A percentile compares a stretch with the other conserved stretches of the same genome.
These are phyloP conservation scores for Wolfiporia cocos DNA, from an alignment of 1,284 basidiomycete species.

Conservation along the genomic window DNA sequence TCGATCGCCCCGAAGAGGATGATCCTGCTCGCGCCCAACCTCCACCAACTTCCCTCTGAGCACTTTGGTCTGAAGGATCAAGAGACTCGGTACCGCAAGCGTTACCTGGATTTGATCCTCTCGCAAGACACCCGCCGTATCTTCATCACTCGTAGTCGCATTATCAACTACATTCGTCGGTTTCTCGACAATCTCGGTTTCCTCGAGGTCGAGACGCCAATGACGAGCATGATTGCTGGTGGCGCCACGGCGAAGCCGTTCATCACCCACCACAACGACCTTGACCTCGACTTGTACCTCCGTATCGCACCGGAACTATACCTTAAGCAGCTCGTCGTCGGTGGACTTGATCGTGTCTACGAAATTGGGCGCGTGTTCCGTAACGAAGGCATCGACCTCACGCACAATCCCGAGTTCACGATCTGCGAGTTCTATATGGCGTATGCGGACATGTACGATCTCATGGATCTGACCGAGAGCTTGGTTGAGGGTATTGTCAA, in stretches of 20 bases:
- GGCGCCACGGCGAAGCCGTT: slow-evolving; percentile 99
- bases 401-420: slow-evolving; percentile 96
- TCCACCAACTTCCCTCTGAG: slow-evolving; percentile 91
- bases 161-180: slow-evolving; percentile 89
- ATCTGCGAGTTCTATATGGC: slow-evolving; percentile 99
- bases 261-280: slow-evolving; percentile 98
- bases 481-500: slow-evolving; percentile 92
- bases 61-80: slow-evolving; percentile 94
- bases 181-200: slow-evolving; percentile 93
- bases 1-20: slow-evolving; percentile 84
- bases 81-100: slow-evolving; percentile 97
- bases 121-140: slow-evolving; percentile 88
- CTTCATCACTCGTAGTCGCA: slow-evolving; percentile 85
- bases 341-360: slow-evolving; percentile 95
- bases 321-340: slow-evolving; percentile 97
- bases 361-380: slow-evolving; percentile 98
- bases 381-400: slow-evolving; percentile 98
- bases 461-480: slow-evolving; percentile 96
- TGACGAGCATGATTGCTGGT: slow-evolving; percentile 96
- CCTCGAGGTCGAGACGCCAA: slow-evolving; percentile 98
- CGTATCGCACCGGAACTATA: slow-evolving; percentile 98
- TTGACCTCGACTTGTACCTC: slow-evolving; percentile 96
- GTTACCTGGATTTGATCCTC: slow-evolving; percentile 97
- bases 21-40: slow-evolving; percentile 89
- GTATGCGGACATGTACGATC: slow-evolving; percentile 98